Conservation (phyloP, 2,329 filamentous ascomycete genomes). For the Monosporascus cannonballus region DNA sequence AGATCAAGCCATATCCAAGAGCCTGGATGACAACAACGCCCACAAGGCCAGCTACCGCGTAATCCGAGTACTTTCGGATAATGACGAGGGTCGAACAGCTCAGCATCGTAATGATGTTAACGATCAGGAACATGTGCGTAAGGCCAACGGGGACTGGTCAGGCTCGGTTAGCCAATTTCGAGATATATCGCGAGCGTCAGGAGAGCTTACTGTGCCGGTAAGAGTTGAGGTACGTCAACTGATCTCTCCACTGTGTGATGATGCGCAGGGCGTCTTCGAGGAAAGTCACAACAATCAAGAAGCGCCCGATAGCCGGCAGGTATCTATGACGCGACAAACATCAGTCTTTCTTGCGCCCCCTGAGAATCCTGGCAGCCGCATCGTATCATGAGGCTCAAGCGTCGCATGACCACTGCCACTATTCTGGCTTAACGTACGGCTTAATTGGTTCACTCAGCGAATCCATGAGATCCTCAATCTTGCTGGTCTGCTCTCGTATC, state of each 20-base stretch:
- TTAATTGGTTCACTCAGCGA: constrained; percentile 84
- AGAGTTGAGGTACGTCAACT: constrained; percentile 86
- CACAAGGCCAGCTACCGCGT: constrained; percentile 85
- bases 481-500: constrained; percentile 92
- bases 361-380: neutral
- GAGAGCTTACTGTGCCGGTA: constrained; percentile 78
- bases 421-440: constrained; percentile 59
- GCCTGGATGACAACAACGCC: constrained; percentile 89
- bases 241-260: constrained; percentile 94
- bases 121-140: constrained; percentile 86
- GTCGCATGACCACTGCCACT: neutral
- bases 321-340: constrained; percentile 51
- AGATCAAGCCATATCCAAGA: constrained; percentile 94
- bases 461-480: constrained; percentile 93
- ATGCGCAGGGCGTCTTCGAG: constrained; percentile 94
- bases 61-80: constrained; percentile 84
- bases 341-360: constrained; percentile 11
- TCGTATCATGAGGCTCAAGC: neutral
- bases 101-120: constrained; percentile 86
- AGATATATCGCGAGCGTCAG: neutral
- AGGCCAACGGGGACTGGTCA: constrained; percentile 73
- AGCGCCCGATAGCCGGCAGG: constrained; percentile 89
- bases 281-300: constrained; percentile 97
- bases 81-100: constrained; percentile 82
- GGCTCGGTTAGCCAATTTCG: constrained; percentile 13